phyloP scores from a whole-genome alignment of 23 red algal genomes.

The Pyropia haitanensis region DNA sequence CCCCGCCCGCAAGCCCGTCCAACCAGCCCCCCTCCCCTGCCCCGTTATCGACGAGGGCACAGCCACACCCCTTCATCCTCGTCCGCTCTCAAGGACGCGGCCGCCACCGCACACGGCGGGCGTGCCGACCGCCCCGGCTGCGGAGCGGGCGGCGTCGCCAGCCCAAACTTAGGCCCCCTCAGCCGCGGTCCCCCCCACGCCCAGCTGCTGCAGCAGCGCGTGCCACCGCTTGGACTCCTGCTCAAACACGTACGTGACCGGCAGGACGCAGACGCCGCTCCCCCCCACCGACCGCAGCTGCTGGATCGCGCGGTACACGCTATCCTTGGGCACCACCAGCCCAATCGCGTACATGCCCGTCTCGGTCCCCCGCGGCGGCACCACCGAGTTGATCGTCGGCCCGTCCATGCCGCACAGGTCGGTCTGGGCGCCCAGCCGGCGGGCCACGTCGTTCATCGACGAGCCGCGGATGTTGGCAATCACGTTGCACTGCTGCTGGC shows the following conservation, averaged over 20 bases:
- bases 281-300: constrained; percentile 92
- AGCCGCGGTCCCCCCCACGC: constrained; percentile 1
- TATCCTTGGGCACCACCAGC: constrained; percentile 79
- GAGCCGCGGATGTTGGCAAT: constrained; percentile 96
- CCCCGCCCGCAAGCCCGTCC: too few species aligned
- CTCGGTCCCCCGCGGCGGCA: constrained; percentile 73
- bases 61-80: too few species aligned
- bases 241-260: constrained; percentile 94
- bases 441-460: constrained; percentile 82
- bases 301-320: constrained; percentile 72
- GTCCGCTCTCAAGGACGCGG: too few species aligned
- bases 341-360: constrained; percentile 99
- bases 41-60: too few species aligned
- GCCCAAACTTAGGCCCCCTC: too few species aligned
- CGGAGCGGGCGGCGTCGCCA: too few species aligned
- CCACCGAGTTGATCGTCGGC: constrained; percentile 81
- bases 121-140: too few species aligned
- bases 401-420: constrained; percentile 91
- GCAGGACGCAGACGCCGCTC: constrained; percentile 88
- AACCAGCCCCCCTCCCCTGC: too few species aligned
- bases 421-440: constrained; percentile 53
- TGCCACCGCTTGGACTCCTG: constrained; percentile 61
- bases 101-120: too few species aligned
- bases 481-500: constrained; percentile 78
- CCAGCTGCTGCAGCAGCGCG: constrained; percentile 18